Percentiles rank a stretch among this genome's conserved stretches.
Conservation (phyloP, 306 rosid species). For the Trifolium pratense region DNA sequence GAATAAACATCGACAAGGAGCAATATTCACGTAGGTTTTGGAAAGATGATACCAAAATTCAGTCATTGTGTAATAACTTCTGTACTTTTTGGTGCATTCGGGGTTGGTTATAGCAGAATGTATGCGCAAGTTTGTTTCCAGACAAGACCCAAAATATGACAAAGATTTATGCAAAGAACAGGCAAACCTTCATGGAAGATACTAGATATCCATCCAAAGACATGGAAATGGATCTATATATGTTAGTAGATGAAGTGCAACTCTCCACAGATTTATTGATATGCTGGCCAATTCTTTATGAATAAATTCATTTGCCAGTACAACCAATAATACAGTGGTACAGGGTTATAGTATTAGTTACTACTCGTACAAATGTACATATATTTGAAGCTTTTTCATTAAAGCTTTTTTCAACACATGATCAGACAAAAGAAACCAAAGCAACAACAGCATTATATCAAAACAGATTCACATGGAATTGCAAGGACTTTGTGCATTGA, state of each 20-base stretch:
- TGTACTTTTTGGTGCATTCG: background rate
- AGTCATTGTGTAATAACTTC: background rate
- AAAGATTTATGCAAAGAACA: background rate
- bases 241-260: background rate
- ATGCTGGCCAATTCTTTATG: background rate
- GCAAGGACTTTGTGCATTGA: background rate
- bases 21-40: background rate
- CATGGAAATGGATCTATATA: background rate
- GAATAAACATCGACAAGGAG: conserved; percentile 8
- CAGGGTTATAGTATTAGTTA: background rate
- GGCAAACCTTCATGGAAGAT: background rate
- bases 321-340: background rate
- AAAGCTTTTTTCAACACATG: background rate
- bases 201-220: background rate
- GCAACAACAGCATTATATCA: background rate
- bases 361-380: background rate
- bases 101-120: background rate
- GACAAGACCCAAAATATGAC: background rate
- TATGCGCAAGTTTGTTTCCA: background rate
- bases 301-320: background rate
- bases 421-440: background rate
- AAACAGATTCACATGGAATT: conserved; percentile 17
- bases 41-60: background rate
- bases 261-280: background rate
- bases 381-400: too few species aligned